A percentile compares a stretch with the other conserved stretches of the same genome.
Conservation (phyloP, 768 basidiomycete species). For the Erythrobasidium yunnanense region DNA sequence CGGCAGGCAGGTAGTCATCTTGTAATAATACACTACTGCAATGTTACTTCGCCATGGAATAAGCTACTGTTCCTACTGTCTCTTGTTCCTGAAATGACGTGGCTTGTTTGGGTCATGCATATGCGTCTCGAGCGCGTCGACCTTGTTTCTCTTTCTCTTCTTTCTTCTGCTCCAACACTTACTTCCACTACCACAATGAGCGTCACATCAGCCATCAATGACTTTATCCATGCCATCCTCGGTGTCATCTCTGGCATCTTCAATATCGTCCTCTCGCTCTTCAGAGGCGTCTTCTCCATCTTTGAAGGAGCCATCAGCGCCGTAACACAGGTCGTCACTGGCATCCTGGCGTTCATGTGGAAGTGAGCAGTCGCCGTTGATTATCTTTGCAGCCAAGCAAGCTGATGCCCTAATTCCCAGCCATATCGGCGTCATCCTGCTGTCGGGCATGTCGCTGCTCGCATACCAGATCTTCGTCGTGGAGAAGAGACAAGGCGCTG, state of each 20-base stretch:
- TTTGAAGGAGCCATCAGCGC: neutral
- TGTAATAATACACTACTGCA: no score
- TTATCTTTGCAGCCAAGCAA: neutral
- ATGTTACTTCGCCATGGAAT: no score
- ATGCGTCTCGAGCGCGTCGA: no score
- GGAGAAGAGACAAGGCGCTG: neutral
- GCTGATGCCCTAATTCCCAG: neutral
- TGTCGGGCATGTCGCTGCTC: constrained; percentile 26
- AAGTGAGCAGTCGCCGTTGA: neutral
- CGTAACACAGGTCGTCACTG: neutral
- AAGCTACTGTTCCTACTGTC: no score
- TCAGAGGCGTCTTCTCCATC: constrained; percentile 2
- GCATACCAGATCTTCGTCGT: constrained; percentile 25
- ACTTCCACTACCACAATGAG: constrained; percentile 12
- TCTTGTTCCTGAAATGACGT: no score
- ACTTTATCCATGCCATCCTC: constrained; percentile 12
- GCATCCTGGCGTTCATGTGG: constrained; percentile 11
- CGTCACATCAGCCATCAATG: constrained; percentile 1
- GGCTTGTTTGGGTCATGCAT: no score
- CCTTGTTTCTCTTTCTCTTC: no score
- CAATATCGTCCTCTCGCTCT: neutral
- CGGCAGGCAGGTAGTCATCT: neutral
- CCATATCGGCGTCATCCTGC: constrained; percentile 29
- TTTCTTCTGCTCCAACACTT: no score
- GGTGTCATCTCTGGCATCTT: constrained; percentile 1